Evolutionary conservation across 73 alveolate species (phyloP).

Genomic region (Paramecium pentaurelia): DNA sequence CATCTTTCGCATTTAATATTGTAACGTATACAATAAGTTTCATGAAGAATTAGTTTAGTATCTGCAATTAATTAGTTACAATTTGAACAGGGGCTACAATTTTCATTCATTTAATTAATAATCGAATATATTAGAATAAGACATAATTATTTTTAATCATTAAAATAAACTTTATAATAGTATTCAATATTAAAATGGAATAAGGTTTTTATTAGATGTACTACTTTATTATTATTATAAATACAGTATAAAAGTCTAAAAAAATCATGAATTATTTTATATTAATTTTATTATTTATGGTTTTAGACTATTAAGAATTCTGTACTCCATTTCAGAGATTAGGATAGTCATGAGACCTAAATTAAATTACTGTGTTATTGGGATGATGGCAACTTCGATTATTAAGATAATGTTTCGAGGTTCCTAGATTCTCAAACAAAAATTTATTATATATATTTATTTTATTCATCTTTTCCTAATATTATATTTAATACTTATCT

Average conservation of each 20-base stretch:
- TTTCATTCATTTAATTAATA: not conserved
- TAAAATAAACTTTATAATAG: no score
- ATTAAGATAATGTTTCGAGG: constrained; percentile 18
- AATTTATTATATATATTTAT: not conserved
- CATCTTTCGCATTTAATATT: constrained; percentile 17
- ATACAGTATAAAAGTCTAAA: not conserved
- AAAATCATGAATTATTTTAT: not conserved
- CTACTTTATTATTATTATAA: no score
- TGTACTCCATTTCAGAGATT: not conserved
- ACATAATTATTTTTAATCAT: no score
- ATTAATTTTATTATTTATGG: not conserved
- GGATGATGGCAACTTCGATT: constrained; percentile 34
- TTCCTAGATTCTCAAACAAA: constrained; percentile 5
- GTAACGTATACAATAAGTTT: not conserved
- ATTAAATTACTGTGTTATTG: not conserved
- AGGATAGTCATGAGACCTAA: not conserved
- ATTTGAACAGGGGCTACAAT: not conserved
- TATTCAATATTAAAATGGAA: no score
- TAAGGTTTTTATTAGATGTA: no score
- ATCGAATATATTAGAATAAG: not conserved
- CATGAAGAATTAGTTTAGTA: not conserved
- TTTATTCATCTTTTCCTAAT: not conserved
- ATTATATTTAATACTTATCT: not conserved
- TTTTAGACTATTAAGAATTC: not conserved
- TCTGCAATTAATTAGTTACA: not conserved